Conservation (phyloP, 202 grass and related monocot species). For the Zizania palustris region DNA sequence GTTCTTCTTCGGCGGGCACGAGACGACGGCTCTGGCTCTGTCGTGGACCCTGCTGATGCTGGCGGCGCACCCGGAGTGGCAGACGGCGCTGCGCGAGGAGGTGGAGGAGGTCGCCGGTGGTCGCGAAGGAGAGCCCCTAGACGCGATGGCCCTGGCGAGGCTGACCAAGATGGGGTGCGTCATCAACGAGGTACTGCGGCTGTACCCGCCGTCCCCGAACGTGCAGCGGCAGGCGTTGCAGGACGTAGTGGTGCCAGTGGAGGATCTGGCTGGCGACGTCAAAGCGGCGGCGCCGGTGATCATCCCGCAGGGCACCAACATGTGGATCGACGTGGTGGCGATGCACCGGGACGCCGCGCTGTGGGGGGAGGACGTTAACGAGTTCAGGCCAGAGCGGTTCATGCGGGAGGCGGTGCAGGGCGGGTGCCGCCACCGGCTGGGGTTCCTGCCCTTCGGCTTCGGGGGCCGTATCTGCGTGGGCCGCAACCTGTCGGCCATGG, state of each 20-base stretch:
- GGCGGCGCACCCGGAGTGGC: conserved; percentile 78
- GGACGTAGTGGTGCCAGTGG: conserved; percentile 36
- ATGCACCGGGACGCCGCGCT: conserved; percentile 75
- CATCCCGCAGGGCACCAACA: conserved; percentile 78
- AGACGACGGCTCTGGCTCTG: conserved; percentile 81
- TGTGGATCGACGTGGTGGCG: conserved; percentile 94
- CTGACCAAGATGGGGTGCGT: conserved; percentile 93
- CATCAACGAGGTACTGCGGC: conserved; percentile 70
- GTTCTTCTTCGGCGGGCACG: conserved; percentile 96
- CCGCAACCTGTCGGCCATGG: conserved; percentile 63
- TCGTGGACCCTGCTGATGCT: conserved; percentile 85
- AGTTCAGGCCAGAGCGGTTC: conserved; percentile 80
- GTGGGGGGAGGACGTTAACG: conserved; percentile 64
- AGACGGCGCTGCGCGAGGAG: conserved; percentile 60
- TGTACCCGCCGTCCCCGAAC: conserved; percentile 92
- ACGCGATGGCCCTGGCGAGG: conserved; percentile 36
- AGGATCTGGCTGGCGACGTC: background rate
- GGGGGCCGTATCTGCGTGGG: conserved; percentile 76
- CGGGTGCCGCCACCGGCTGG: conserved; percentile 74
- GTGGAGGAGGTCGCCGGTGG: conserved; percentile 10
- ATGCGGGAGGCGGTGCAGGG: conserved; percentile 32
- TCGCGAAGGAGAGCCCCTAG: background rate
- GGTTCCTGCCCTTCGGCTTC: conserved; percentile 86
- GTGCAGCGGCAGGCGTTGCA: conserved; percentile 73
- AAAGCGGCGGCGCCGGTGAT: background rate